phyloP scores from a whole-genome alignment of 306 rosid species.

The Rosa multiflora region DNA sequence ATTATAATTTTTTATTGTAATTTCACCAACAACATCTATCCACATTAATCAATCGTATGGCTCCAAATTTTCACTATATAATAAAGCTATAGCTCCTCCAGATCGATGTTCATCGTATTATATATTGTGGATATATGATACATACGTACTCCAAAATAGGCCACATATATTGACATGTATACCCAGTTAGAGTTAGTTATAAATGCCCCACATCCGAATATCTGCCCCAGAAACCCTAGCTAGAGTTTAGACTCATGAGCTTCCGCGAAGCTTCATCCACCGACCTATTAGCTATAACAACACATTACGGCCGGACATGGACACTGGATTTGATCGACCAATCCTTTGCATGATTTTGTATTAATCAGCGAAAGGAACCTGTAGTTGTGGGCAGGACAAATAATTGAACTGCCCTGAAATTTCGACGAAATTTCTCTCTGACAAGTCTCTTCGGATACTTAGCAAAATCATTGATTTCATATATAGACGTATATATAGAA shows the following conservation, averaged over 20 bases:
- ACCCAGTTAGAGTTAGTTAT: background rate
- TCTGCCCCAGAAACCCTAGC: background rate
- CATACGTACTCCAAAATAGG: background rate
- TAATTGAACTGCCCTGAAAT: background rate
- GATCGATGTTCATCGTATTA: background rate
- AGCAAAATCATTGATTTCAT: background rate
- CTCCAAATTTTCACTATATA: background rate
- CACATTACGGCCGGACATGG: background rate
- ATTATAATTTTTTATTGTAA: no score
- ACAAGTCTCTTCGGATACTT: background rate
- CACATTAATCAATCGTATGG: background rate
- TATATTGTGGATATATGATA: background rate
- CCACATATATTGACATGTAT: background rate
- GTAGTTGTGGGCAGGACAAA: background rate
- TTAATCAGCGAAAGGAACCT: background rate
- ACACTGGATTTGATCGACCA: background rate
- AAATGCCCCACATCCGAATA: background rate
- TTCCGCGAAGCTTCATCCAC: conserved; percentile 49
- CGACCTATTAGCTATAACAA: background rate
- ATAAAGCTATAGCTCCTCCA: background rate
- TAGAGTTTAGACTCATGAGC: background rate
- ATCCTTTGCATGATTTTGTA: background rate
- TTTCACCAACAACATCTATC: background rate
- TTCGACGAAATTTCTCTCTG: conserved; percentile 2
- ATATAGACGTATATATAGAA: background rate